Base-by-base conservation (phyloP, 805 yeast genomes). In the Candida schatavii region DNA sequence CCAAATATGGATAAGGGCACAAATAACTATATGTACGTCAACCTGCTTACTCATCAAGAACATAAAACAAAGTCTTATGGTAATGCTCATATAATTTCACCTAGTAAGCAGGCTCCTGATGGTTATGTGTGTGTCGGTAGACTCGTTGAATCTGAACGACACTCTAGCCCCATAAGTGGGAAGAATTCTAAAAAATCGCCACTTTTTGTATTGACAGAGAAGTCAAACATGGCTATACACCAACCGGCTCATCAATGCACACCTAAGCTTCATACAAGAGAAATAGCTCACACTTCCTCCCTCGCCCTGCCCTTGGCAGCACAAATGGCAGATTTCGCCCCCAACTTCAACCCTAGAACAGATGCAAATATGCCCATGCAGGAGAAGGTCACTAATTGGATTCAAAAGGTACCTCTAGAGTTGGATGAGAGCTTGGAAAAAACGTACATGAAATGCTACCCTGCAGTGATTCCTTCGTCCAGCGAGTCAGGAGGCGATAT, bases 381-480 rank as follows among this genome's bases (percentile, higher is more conserved):
- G 37, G 91, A 85, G 51, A 85, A 85, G 51, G 85, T 85, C 1
- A 68, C 68, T 29, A 62, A 57, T 5, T 85, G 93, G 93, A 73
- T 85, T 27, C 62, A 64, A 3, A 67, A 70, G 22, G 72, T 85
- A 3, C 90, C 90, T 1, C 54, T 62, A 0, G 46, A 58, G 15
- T 53, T 47, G 30, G 47, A 51, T 25, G 35, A 43, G 21, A 51
- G 48, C 14, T 34, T 53, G 14, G 44, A 49, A 42, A 45, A 29
- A 22, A 3, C 5, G 3, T 5, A 25, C 32, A 63, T 56, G 38
- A 72, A 70, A n/a, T 78, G 83, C 47, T 80, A 70, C 46, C 77
- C 82, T 0, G 80, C 75, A 0, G 57, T 56, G 3, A 56, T 66
- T 3, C 69, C 70, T 3, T 59, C 70, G 18, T 55, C 66, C 10